Evolutionary conservation across 225 moss, liverwort and hornwort genomes (phyloP).

Genomic region (Straminergon stramineum): DNA sequence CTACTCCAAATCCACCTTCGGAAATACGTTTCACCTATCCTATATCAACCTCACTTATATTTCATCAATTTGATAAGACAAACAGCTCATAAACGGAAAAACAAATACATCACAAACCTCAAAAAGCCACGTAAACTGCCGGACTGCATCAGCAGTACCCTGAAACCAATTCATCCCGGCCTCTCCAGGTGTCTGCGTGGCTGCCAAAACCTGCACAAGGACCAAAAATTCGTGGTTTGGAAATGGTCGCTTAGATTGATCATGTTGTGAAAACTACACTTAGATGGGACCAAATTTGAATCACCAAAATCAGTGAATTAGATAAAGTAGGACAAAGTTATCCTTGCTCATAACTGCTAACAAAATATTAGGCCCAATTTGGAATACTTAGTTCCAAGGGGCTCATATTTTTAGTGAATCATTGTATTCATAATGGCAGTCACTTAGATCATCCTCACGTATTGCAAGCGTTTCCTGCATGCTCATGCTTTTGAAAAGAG

Average conservation of each 20-base stretch:
- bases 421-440: not conserved
- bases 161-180: conserved; percentile 94
- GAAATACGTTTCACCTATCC: not conserved
- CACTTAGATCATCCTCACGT: not conserved
- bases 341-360: not conserved
- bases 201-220: conserved; percentile 54
- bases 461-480: not conserved
- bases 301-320: not conserved
- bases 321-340: not conserved
- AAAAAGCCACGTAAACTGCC: conserved; percentile 94
- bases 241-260: not conserved
- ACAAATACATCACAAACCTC: conserved; percentile 36
- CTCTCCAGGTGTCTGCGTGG: conserved; percentile 84
- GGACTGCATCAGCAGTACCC: conserved; percentile 96
- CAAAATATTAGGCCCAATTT: not conserved
- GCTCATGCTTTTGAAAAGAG: not conserved
- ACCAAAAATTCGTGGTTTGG: not conserved
- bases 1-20: not conserved
- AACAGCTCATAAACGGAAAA: not conserved
- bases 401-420: not conserved
- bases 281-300: not conserved
- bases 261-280: not conserved
- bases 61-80: not conserved
- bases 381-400: not conserved
- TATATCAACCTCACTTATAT: not conserved